These are phyloP conservation scores for Coemansia sp. DNA, from an alignment of 192 early-diverging fungal species.

Conservation along the genomic window DNA sequence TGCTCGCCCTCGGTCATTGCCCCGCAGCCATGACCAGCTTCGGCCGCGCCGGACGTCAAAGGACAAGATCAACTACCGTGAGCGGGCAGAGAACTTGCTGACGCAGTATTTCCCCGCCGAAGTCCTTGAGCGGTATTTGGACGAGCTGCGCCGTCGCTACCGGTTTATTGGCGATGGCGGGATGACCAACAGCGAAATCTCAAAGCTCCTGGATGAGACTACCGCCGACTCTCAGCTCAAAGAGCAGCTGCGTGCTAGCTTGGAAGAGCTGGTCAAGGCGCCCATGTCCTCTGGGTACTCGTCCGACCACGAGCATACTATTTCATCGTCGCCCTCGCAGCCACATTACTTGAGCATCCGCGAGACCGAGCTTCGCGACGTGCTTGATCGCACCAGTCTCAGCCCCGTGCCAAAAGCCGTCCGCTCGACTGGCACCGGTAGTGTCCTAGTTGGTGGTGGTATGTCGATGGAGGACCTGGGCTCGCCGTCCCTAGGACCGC, in stretches of 20 bases:
- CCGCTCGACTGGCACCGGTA: slow-evolving; percentile 17
- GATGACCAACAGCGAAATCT: slow-evolving; percentile 48
- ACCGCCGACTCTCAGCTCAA: slow-evolving; percentile 43
- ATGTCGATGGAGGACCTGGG: slow-evolving; percentile 44
- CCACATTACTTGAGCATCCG: slow-evolving; percentile 51
- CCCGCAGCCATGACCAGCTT: slow-evolving; percentile 28
- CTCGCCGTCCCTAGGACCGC: slow-evolving; percentile 20
- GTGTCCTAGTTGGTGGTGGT: slow-evolving; percentile 49
- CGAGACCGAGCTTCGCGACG: slow-evolving; percentile 52
- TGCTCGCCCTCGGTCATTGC: slow-evolving; percentile 28
- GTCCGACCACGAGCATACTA: slow-evolving; percentile 48
- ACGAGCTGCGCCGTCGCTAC: slow-evolving; percentile 55
- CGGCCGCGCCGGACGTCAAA: slow-evolving; percentile 34
- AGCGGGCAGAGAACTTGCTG: slow-evolving; percentile 49
- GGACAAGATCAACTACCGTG: slow-evolving; percentile 53
- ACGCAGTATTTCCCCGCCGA: slow-evolving; percentile 54
- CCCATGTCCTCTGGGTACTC: slow-evolving; percentile 22
- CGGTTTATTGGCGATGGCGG: slow-evolving; percentile 56
- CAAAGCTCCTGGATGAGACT: slow-evolving; percentile 38
- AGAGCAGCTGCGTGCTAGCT: slow-evolving; percentile 55
- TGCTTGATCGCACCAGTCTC: slow-evolving; percentile 49
- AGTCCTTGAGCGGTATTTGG: slow-evolving; percentile 46
- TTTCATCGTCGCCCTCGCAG: slow-evolving; percentile 29
- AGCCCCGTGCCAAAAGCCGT: slow-evolving; percentile 50
- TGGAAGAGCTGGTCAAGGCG: slow-evolving; percentile 41